Percentiles rank a stretch among this genome's conserved stretches.
These are phyloP conservation scores for Triticum urartu DNA, from an alignment of 176 grass and related monocot species.

Conservation along the genomic window DNA sequence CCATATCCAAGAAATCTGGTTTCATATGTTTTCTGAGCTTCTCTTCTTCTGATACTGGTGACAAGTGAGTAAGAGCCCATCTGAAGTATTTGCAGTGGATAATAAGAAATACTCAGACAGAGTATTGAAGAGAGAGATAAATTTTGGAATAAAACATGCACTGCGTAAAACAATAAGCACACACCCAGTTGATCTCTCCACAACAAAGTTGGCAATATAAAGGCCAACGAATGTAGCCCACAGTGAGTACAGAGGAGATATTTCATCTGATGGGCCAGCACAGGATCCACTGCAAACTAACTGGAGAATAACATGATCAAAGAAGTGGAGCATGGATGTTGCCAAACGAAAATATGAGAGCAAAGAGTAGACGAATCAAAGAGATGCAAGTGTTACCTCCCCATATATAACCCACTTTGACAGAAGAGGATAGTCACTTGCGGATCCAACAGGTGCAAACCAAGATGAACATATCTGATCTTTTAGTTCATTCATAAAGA, in stretches of 20 bases:
- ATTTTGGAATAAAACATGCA: not conserved
- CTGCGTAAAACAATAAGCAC: constrained; percentile 21
- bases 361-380: constrained; percentile 21
- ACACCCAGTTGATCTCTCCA: constrained; percentile 92
- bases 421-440: constrained; percentile 87
- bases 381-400: constrained; percentile 53
- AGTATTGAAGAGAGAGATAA: not conserved
- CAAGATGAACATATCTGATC: constrained; percentile 96
- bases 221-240: constrained; percentile 94
- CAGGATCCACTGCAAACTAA: constrained; percentile 94
- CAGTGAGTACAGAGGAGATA: constrained; percentile 88
- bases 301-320: constrained; percentile 67
- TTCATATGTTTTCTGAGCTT: constrained; percentile 81
- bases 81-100: constrained; percentile 49
- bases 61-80: constrained; percentile 79
- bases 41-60: constrained; percentile 60
- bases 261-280: constrained; percentile 86
- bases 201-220: constrained; percentile 93
- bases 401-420: constrained; percentile 96
- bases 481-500: constrained; percentile 79
- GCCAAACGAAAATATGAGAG: not conserved
- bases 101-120: not conserved
- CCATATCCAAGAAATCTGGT: constrained; percentile 98
- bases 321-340: constrained; percentile 26
- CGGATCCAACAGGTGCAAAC: constrained; percentile 92